Conservation (phyloP, 2,329 filamentous ascomycete species). For the Cercospora janseana region DNA sequence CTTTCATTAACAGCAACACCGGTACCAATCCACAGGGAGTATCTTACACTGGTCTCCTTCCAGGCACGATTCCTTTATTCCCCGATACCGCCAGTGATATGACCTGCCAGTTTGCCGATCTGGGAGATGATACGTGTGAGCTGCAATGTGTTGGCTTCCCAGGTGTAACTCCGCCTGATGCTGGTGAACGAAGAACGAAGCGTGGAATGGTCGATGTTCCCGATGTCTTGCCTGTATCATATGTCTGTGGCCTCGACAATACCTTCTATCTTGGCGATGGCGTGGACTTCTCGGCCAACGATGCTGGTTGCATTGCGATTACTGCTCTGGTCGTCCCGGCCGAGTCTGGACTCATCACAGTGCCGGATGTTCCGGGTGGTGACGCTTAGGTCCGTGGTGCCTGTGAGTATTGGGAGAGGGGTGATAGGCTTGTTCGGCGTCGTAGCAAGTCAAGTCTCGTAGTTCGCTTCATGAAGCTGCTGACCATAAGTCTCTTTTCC, state of each 20-base stretch:
- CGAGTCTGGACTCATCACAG: too few relatives aligned
- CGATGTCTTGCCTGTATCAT: not conserved
- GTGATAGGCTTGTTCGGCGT: too few relatives aligned
- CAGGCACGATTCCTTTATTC: not conserved
- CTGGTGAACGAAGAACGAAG: not conserved
- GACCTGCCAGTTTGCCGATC: not conserved
- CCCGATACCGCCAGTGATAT: not conserved
- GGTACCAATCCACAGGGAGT: constrained; percentile 2
- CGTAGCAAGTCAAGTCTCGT: too few relatives aligned
- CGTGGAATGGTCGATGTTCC: not conserved
- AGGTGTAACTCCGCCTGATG: not conserved
- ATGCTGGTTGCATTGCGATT: not conserved
- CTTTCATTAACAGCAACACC: not conserved
- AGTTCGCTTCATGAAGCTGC: constrained; percentile 3
- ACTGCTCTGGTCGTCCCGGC: constrained; percentile 5
- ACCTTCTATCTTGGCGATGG: constrained; percentile 3
- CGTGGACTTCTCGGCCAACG: not conserved
- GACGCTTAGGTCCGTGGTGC: not conserved
- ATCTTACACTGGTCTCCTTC: not conserved
- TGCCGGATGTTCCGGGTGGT: too few relatives aligned
- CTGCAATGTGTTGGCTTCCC: not conserved
- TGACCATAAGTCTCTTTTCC: too few relatives aligned
- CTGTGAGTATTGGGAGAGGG: not conserved
- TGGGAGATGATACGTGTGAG: not conserved
- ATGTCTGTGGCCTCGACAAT: not conserved